phyloP scores from a whole-genome alignment of 192 early-diverging fungal species.

The Entophlyctis luteolus region DNA sequence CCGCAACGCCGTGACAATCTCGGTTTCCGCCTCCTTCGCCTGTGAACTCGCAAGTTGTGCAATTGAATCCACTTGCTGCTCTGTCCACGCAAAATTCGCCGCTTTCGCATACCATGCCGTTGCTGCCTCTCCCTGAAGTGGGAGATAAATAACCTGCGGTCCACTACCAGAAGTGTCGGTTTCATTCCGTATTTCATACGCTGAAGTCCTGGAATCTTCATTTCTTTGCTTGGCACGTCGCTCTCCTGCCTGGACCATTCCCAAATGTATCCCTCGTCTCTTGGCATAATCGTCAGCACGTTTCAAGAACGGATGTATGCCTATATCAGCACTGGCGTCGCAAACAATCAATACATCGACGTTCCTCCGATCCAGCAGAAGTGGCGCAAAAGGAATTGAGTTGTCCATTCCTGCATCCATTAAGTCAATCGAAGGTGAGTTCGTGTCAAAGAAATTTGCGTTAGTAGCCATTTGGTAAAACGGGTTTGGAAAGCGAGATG shows the following conservation, averaged over 20 bases:
- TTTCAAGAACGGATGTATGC: slow-evolving; percentile 29
- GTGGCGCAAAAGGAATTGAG: slow-evolving; percentile 38
- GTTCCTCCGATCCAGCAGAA: slow-evolving; percentile 24
- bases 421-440: slow-evolving; percentile 12
- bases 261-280: neutral
- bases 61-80: slow-evolving; percentile 12
- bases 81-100: slow-evolving; percentile 23
- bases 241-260: neutral
- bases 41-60: neutral
- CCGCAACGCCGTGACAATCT: neutral
- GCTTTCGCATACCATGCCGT: slow-evolving; percentile 18
- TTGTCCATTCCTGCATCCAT: slow-evolving; percentile 45
- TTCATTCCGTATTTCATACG: neutral
- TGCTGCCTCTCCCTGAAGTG: slow-evolving; percentile 11
- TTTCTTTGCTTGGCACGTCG: neutral
- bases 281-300: slow-evolving; percentile 24
- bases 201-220: neutral
- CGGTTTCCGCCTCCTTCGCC: neutral
- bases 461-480: slow-evolving; percentile 9
- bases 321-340: slow-evolving; percentile 28
- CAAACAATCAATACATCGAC: slow-evolving; percentile 36
- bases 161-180: neutral
- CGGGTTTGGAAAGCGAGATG: slow-evolving; percentile 36
- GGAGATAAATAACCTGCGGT: slow-evolving; percentile 16
- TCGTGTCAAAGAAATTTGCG: neutral